These are phyloP conservation scores for Massariosphaeria phaeospora DNA, from an alignment of 495 filamentous ascomycete genomes.

Conservation along the genomic window DNA sequence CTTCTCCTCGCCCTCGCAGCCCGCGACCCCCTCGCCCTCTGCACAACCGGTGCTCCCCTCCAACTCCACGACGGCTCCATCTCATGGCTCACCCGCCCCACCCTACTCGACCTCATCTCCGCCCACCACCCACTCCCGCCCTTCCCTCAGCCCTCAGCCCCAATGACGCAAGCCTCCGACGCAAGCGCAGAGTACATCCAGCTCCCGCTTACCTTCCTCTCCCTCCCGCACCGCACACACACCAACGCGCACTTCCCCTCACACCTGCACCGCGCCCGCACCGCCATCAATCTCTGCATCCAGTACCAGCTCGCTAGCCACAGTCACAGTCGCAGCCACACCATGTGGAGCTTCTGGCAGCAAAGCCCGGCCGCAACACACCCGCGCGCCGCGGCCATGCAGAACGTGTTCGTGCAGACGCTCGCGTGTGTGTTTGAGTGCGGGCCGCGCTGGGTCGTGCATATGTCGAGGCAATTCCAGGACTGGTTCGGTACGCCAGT, in stretches of 20 bases:
- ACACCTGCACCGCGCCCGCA: constrained; percentile 21
- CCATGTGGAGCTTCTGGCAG: constrained; percentile 15
- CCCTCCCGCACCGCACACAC: constrained; percentile 13
- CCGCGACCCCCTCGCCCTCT: constrained; percentile 34
- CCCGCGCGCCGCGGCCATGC: constrained; percentile 29
- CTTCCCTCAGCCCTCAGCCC: neutral
- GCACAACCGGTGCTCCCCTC: constrained; percentile 33
- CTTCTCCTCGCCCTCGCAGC: constrained; percentile 34
- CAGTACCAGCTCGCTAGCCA: constrained; percentile 4
- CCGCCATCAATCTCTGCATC: constrained; percentile 29
- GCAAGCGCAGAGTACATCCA: constrained; percentile 32
- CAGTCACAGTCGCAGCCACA: too few relatives aligned
- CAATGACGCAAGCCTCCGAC: constrained; percentile 22
- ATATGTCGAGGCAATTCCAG: neutral
- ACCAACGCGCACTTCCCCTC: constrained; percentile 15
- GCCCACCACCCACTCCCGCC: neutral
- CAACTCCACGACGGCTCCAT: constrained; percentile 24
- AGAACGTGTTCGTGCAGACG: constrained; percentile 33
- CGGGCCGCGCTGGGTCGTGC: constrained; percentile 30
- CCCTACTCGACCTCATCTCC: constrained; percentile 28
- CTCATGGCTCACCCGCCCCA: constrained; percentile 35
- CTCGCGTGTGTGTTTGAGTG: constrained; percentile 34
- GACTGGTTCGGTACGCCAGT: neutral
- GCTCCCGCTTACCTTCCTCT: constrained; percentile 34
- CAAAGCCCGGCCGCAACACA: neutral